Conservation (phyloP, 306 rosid genomes). For the Erythrophleum fordii region DNA sequence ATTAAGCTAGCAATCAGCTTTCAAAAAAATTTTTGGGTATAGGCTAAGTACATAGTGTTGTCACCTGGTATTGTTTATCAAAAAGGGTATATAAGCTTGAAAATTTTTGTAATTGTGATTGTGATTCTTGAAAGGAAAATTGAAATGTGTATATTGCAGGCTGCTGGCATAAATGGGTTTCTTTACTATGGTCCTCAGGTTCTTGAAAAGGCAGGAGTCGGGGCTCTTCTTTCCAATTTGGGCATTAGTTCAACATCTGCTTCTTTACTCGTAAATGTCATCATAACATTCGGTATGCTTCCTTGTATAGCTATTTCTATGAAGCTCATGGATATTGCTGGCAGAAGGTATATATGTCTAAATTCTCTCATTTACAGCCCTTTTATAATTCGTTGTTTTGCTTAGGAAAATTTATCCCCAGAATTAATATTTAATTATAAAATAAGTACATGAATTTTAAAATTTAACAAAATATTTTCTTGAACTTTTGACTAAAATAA, state of each 20-base stretch:
- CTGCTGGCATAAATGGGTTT: constrained; percentile 73
- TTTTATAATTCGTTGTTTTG: background rate
- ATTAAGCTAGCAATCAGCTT: too few species aligned
- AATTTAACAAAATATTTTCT: too few species aligned
- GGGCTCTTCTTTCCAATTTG: constrained; percentile 55
- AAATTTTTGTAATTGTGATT: background rate
- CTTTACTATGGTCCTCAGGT: constrained; percentile 71
- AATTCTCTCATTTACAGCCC: background rate
- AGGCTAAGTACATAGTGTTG: too few species aligned
- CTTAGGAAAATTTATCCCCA: background rate
- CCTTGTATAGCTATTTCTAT: constrained; percentile 69
- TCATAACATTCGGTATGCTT: constrained; percentile 69
- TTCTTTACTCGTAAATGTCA: constrained; percentile 56
- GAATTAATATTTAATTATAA: background rate
- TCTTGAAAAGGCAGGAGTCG: constrained; percentile 64
- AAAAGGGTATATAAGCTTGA: too few species aligned
- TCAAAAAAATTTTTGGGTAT: too few species aligned
- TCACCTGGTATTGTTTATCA: too few species aligned
- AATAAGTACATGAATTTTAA: background rate
- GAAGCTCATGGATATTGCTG: constrained; percentile 70
- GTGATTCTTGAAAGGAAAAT: background rate
- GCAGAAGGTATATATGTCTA: constrained; percentile 60
- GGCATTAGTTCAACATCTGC: constrained; percentile 52
- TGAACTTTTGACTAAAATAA: too few species aligned
- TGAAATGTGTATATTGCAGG: constrained; percentile 43